Conservation (phyloP, 495 filamentous ascomycete genomes). For the Bacidia gigantensis region DNA sequence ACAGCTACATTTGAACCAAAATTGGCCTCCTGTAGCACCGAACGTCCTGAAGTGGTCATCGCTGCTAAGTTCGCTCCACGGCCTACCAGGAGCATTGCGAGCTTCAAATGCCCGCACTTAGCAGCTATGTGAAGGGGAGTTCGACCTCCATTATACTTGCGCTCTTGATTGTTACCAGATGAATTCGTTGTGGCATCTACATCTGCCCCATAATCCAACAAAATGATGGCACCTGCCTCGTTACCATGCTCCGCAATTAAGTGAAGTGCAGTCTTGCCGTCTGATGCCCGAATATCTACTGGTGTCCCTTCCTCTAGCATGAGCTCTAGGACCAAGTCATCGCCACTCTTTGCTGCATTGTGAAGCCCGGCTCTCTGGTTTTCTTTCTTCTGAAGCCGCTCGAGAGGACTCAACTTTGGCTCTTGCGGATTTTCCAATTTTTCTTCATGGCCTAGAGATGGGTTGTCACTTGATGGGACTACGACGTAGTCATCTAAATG, state of each 20-base stretch:
- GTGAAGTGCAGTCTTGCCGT: slow-evolving; percentile 29
- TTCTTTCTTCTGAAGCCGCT: slow-evolving; percentile 5
- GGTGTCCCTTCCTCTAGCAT: slow-evolving; percentile 25
- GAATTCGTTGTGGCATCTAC: neutral
- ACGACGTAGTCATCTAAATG: neutral
- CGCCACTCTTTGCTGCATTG: slow-evolving; percentile 23
- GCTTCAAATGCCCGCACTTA: slow-evolving; percentile 5
- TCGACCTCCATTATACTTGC: slow-evolving; percentile 5
- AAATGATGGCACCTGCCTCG: slow-evolving; percentile 19
- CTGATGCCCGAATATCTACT: slow-evolving; percentile 19
- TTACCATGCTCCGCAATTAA: slow-evolving; percentile 25
- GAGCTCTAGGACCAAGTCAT: slow-evolving; percentile 24
- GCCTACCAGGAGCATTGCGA: slow-evolving; percentile 9
- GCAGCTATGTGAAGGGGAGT: slow-evolving; percentile 15
- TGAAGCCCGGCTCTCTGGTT: slow-evolving; percentile 17
- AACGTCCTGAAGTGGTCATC: neutral
- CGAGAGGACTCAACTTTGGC: neutral
- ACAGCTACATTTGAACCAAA: neutral
- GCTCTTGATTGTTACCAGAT: neutral
- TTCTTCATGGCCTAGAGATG: neutral
- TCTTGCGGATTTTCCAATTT: neutral
- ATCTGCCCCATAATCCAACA: slow-evolving; percentile 24
- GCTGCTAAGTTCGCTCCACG: slow-evolving; percentile 6
- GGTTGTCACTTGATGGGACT: no score
- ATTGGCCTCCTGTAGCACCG: slow-evolving; percentile 5